Percentiles rank a stretch among this genome's conserved stretches.
phyloP scores from a whole-genome alignment of 1,284 basidiomycete species.

The Puccinia hordei region DNA sequence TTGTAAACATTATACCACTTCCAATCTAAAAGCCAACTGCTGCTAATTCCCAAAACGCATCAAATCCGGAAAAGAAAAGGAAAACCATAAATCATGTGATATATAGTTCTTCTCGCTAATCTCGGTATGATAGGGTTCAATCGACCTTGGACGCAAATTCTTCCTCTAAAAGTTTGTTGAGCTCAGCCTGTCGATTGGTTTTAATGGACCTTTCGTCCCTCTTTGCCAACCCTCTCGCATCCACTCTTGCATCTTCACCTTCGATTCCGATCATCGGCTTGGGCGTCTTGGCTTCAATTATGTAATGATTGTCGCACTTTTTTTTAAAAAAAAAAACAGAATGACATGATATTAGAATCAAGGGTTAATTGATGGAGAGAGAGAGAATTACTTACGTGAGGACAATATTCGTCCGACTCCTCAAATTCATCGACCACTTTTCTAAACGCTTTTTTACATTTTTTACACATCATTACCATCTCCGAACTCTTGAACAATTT shows the following conservation, averaged over 20 bases:
- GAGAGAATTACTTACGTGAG: slow-evolving; percentile 63
- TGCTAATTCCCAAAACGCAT: no score
- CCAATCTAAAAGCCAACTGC: background rate
- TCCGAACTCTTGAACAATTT: slow-evolving; percentile 74
- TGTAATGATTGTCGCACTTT: slow-evolving; percentile 50
- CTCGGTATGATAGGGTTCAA: background rate
- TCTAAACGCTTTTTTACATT: slow-evolving; percentile 94
- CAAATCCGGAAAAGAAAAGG: no score
- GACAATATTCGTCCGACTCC: slow-evolving; percentile 95
- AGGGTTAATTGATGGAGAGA: background rate
- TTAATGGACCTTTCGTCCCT: slow-evolving; percentile 28
- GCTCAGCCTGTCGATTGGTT: slow-evolving; percentile 16
- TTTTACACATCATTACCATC: slow-evolving; percentile 95
- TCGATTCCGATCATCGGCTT: slow-evolving; percentile 47
- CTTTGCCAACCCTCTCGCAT: slow-evolving; percentile 30
- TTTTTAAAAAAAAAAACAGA: background rate
- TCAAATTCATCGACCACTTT: slow-evolving; percentile 90
- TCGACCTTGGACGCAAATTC: slow-evolving; percentile 39
- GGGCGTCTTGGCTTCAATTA: slow-evolving; percentile 46
- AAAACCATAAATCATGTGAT: no score
- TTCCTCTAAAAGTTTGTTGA: slow-evolving; percentile 33
- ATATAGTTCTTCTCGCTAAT: no score
- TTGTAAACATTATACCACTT: slow-evolving; percentile 26
- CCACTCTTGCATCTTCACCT: slow-evolving; percentile 37
- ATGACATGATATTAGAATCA: background rate